Evolutionary conservation across 495 filamentous ascomycete genomes (phyloP).

Genomic region (Penicillium robsamsonii): DNA sequence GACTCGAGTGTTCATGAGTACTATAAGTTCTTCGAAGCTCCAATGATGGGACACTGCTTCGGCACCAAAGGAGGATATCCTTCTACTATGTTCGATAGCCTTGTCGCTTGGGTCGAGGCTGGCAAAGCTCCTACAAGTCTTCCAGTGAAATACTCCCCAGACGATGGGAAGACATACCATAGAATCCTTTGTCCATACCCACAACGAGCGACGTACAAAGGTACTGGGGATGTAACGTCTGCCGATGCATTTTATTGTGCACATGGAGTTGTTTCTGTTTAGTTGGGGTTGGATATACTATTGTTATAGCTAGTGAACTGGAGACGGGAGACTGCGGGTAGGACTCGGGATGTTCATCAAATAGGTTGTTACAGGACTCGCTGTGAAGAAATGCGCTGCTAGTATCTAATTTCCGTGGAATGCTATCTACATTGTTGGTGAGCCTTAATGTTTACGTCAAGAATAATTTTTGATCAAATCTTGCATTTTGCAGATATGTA

Average conservation of each 20-base stretch:
- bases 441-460: not conserved
- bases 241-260: not conserved
- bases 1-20: not conserved
- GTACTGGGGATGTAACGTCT: not conserved
- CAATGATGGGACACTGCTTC: not conserved
- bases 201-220: not conserved
- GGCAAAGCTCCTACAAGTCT: not conserved
- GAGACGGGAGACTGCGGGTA: too few species aligned
- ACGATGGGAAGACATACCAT: not conserved
- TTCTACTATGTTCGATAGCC: not conserved
- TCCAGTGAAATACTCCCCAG: not conserved
- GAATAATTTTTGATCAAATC: not conserved
- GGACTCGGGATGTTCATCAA: too few species aligned
- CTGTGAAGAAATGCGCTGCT: too few species aligned
- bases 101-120: not conserved
- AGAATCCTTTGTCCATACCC: not conserved
- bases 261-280: not conserved
- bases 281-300: too few species aligned
- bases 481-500: constrained; percentile 22
- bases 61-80: not conserved
- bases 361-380: too few species aligned
- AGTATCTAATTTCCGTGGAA: not conserved
- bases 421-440: not conserved
- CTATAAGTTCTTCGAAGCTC: not conserved
- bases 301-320: too few species aligned